These are phyloP conservation scores for Citrullus amarus DNA, from an alignment of 306 rosid species.

Conservation along the genomic window DNA sequence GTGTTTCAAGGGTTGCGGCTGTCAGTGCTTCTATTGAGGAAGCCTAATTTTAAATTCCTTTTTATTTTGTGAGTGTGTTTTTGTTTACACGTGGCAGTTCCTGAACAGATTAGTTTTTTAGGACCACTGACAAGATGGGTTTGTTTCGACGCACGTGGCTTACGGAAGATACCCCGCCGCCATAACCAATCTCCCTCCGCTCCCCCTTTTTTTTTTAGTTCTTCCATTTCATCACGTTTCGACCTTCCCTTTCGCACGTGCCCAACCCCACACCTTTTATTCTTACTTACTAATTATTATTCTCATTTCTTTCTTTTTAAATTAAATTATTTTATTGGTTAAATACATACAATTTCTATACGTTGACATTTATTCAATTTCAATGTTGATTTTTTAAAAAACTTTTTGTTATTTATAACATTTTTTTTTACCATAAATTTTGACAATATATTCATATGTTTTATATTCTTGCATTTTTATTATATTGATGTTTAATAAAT, in stretches of 20 bases:
- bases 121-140: conserved; percentile 47
- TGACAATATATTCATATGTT: too few species aligned
- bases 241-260: conserved; percentile 32
- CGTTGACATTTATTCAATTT: too few species aligned
- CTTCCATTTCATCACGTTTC: conserved; percentile 57
- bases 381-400: too few species aligned
- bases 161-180: conserved; percentile 87
- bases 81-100: conserved; percentile 28
- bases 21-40: conserved; percentile 30
- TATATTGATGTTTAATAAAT: too few species aligned
- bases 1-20: conserved; percentile 59
- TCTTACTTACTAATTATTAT: neutral
- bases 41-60: neutral
- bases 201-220: conserved; percentile 4
- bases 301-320: neutral
- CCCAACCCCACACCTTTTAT: neutral
- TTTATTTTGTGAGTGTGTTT: neutral
- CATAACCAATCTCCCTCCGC: conserved; percentile 23
- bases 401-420: too few species aligned
- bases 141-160: conserved; percentile 52
- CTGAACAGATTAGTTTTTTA: conserved; percentile 17
- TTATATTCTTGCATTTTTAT: too few species aligned
- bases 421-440: too few species aligned
- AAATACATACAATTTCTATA: too few species aligned
- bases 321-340: too few species aligned